Evolutionary conservation across 768 basidiomycete species (phyloP).

Genomic region (Trametopsis cervina): DNA sequence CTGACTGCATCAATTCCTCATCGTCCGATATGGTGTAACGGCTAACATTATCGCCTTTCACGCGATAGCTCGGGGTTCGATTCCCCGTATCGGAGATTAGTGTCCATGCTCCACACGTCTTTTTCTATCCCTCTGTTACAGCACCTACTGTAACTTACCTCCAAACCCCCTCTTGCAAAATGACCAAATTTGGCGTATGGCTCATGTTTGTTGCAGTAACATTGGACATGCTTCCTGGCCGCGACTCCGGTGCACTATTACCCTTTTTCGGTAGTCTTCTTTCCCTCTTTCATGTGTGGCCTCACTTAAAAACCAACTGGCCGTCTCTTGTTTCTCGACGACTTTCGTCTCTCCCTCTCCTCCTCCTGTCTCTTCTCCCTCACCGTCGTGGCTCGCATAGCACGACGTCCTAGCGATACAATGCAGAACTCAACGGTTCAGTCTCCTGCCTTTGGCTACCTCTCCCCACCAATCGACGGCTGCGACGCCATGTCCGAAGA

Average conservation of each 20-base stretch:
- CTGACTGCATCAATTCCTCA: too few species aligned
- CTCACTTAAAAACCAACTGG: not conserved
- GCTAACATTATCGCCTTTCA: constrained; percentile 33
- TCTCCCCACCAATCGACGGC: constrained; percentile 28
- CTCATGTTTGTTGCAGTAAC: too few species aligned
- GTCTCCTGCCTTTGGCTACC: constrained; percentile 18
- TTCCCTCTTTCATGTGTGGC: not conserved
- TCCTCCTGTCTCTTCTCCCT: not conserved
- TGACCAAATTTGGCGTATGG: too few species aligned
- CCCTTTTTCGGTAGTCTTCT: not conserved
- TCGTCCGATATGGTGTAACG: constrained; percentile 33
- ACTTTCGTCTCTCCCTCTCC: not conserved
- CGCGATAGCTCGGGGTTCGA: constrained; percentile 37
- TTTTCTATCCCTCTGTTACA: too few species aligned
- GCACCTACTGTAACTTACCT: too few species aligned
- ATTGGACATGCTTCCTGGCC: too few species aligned
- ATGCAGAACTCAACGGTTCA: constrained; percentile 1
- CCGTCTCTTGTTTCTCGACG: not conserved
- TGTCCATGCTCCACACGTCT: too few species aligned
- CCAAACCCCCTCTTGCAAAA: too few species aligned
- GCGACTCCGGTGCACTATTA: too few species aligned
- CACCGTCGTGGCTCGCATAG: not conserved
- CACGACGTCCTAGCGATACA: not conserved
- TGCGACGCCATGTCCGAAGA: constrained; percentile 31
- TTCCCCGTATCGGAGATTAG: constrained; percentile 35